phyloP scores from a whole-genome alignment of 352 stramenopile species.

The Phytophthora pseudosyringae region DNA sequence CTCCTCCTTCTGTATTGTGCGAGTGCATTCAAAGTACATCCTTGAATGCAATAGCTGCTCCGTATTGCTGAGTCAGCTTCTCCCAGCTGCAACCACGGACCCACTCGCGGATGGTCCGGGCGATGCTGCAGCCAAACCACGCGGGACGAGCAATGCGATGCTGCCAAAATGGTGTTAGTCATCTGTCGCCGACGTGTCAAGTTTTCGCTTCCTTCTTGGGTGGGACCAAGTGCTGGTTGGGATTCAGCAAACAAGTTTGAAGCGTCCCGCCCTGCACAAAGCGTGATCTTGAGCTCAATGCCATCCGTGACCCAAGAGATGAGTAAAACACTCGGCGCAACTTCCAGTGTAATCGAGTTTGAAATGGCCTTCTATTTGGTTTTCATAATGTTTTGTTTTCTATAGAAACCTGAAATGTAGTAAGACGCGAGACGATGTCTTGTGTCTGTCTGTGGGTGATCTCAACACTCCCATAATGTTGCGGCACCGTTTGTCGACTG shows the following conservation, averaged over 20 bases:
- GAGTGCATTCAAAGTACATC: neutral
- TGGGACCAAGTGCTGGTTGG: neutral
- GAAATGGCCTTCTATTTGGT: too few relatives aligned
- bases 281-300: too few relatives aligned
- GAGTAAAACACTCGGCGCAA: too few relatives aligned
- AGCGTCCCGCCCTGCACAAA: too few relatives aligned
- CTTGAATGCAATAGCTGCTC: neutral
- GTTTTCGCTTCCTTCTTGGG: neutral
- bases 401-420: too few relatives aligned
- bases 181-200: neutral
- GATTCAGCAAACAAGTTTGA: neutral
- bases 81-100: constrained; percentile 3
- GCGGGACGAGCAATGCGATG: neutral
- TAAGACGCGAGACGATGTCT: too few relatives aligned
- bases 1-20: neutral
- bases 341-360: too few relatives aligned
- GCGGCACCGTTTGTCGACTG: too few relatives aligned
- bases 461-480: too few relatives aligned
- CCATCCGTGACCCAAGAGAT: too few relatives aligned
- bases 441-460: too few relatives aligned
- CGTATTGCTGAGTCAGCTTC: constrained; percentile 14
- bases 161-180: neutral
- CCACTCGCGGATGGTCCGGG: constrained; percentile 4
- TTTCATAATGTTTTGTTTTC: too few relatives aligned
- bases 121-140: constrained; percentile 3